Conservation (phyloP, 768 basidiomycete species). For the Cystobasidium onofrii region DNA sequence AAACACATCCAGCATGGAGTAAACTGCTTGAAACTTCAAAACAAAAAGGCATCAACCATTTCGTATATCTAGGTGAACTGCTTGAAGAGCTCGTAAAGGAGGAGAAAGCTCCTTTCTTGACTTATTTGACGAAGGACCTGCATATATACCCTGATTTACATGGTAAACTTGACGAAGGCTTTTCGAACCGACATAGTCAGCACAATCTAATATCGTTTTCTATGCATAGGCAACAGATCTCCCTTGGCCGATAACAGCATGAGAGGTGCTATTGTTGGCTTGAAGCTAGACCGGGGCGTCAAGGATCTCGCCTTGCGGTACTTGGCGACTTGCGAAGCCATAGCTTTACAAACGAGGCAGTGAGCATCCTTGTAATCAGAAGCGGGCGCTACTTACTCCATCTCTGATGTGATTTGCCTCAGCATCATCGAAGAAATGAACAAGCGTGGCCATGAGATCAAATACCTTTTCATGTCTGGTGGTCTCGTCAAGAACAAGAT, state of each 20-base stretch:
- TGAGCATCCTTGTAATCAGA: background rate
- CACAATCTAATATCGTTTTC: background rate
- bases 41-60: constrained; percentile 49
- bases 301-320: constrained; percentile 81
- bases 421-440: constrained; percentile 90
- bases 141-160: constrained; percentile 95
- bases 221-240: constrained; percentile 72
- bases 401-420: constrained; percentile 50
- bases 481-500: constrained; percentile 82
- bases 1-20: constrained; percentile 76
- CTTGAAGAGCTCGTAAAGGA: constrained; percentile 51
- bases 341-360: constrained; percentile 52
- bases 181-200: background rate
- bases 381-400: no score
- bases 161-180: constrained; percentile 50
- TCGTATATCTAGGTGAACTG: constrained; percentile 58
- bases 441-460: constrained; percentile 69
- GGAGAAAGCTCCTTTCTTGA: constrained; percentile 49
- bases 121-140: constrained; percentile 73
- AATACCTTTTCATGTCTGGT: constrained; percentile 74
- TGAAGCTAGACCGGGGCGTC: constrained; percentile 67
- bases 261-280: constrained; percentile 82
- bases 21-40: constrained; percentile 61
- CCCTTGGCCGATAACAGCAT: constrained; percentile 92
- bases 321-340: constrained; percentile 80